Base-by-base conservation (phyloP, 148 eudicot species). In the Vaccinium corymbosum region DNA sequence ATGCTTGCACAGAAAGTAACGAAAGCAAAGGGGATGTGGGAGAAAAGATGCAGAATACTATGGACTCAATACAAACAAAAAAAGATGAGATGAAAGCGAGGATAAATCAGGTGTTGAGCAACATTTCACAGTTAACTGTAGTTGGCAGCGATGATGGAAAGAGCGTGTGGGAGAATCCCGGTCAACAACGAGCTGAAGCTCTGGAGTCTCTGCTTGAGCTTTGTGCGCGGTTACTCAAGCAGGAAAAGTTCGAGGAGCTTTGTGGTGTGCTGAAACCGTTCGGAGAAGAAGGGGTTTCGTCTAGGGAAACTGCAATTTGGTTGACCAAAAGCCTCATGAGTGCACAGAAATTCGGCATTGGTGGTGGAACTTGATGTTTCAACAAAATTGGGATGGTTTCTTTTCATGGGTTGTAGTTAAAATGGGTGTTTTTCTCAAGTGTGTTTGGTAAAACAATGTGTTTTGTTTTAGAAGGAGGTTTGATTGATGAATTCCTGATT, bases 301-400 rank as follows among this genome's bases (percentile, higher is more conserved):
- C 98, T 16, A 89, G 99, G 46, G 99, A 96, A 89, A 96, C 98
- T 51, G 98, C 99, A 52, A 96, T 96, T 64, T 96, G 99, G 99
- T 84, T 96, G 85, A 94, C 99, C 14, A 94, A 96, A 89, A 96
- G 98, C 90, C 89, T 96, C 68, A 93, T 96, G 85, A 94, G 89
- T 79, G 93, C 94, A 53, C 94, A 94, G 62, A 92, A 94, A 78
- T 84, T 90, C 42, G 80, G 62, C 10, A 89, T 90, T 25, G 73
- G 17, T 27, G 57, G 73, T 22, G 93, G 83, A 55, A 86, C 82
- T 29, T 82, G 77, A 78, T 79, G 79, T 86, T 74, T 80, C 48
- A 8, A 8, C 22, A 38, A 56, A n/a, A 8, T 80, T 84, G 73
- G 76, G 85, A 62, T 78, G 50, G 29, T 42, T 27, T 17, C 4